Percentiles rank a stretch among this genome's conserved stretches.
Evolutionary conservation across 2,329 filamentous ascomycete species (phyloP).

Genomic region (Colletotrichum sp.): DNA sequence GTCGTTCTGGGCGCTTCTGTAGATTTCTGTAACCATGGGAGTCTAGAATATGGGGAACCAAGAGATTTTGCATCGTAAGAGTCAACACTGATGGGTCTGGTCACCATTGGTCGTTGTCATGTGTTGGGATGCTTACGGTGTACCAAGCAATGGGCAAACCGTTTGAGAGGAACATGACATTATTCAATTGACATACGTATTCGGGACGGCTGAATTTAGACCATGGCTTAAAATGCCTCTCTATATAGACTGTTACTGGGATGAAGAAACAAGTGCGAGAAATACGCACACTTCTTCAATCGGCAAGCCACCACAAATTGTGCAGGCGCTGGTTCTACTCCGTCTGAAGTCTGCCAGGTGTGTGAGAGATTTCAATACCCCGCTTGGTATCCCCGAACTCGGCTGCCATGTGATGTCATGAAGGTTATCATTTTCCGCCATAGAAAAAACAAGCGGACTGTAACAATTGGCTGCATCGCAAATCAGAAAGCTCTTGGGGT

Average conservation of each 20-base stretch:
- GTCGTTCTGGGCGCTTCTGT: background rate
- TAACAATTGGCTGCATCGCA: background rate
- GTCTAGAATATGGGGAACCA: background rate
- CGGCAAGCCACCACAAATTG: background rate
- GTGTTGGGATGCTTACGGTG: rapidly evolving
- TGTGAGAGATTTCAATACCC: background rate
- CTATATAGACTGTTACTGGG: background rate
- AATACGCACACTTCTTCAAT: rapidly evolving
- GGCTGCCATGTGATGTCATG: background rate
- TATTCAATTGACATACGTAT: background rate
- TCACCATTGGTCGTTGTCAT: background rate
- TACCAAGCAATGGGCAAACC: background rate
- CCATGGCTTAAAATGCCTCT: background rate
- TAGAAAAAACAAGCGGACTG: background rate
- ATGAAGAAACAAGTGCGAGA: rapidly evolving
- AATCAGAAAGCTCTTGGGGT: background rate
- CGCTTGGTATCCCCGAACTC: background rate
- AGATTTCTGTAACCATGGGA: background rate
- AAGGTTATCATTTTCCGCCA: background rate
- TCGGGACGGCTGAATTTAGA: rapidly evolving
- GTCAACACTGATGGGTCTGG: background rate
- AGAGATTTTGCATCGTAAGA: rapidly evolving
- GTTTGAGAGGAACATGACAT: background rate
- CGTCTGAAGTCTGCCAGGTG: background rate
- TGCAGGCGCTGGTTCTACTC: background rate